phyloP scores from a whole-genome alignment of 1,284 basidiomycete genomes.

The Sanghuangporus sanghuang region DNA sequence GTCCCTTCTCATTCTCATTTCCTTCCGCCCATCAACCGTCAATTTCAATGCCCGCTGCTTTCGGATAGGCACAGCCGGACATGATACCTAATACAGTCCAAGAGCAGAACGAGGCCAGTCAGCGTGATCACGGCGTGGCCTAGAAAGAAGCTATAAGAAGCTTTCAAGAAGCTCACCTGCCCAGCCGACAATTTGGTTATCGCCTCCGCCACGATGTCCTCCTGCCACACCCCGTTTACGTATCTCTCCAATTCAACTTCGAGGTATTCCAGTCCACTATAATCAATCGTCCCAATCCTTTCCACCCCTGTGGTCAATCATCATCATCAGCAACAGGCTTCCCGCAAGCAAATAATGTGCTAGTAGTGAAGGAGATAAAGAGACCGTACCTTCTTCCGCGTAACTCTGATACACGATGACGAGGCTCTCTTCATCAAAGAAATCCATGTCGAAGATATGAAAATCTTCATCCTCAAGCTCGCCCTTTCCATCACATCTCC shows the following conservation, averaged over 20 bases:
- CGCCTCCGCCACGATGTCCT: constrained; percentile 55
- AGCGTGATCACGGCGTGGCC: constrained; percentile 17
- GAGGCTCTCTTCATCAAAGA: constrained; percentile 69
- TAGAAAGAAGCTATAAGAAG: constrained; percentile 20
- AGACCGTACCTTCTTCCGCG: constrained; percentile 38
- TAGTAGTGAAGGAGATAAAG: constrained; percentile 15
- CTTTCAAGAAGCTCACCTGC: constrained; percentile 37
- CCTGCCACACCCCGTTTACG: constrained; percentile 50
- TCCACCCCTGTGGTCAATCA: constrained; percentile 39
- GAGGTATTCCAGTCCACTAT: constrained; percentile 54
- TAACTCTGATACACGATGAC: constrained; percentile 53
- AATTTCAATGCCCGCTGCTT: constrained; percentile 46
- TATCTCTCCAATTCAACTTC: constrained; percentile 39
- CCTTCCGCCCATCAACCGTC: constrained; percentile 1
- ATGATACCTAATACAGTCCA: constrained; percentile 36
- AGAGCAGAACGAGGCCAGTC: constrained; percentile 19
- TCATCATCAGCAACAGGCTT: constrained; percentile 31
- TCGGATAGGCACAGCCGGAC: constrained; percentile 47
- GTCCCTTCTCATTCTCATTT: constrained; percentile 28
- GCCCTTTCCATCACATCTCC: constrained; percentile 12
- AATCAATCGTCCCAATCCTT: constrained; percentile 54
- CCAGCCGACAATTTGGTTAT: constrained; percentile 49
- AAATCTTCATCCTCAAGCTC: constrained; percentile 30
- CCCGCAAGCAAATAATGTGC: neutral
- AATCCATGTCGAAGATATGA: constrained; percentile 60